Base-by-base conservation (phyloP, 2,329 filamentous ascomycete genomes). In the Aaosphaeria pasadenensis region DNA sequence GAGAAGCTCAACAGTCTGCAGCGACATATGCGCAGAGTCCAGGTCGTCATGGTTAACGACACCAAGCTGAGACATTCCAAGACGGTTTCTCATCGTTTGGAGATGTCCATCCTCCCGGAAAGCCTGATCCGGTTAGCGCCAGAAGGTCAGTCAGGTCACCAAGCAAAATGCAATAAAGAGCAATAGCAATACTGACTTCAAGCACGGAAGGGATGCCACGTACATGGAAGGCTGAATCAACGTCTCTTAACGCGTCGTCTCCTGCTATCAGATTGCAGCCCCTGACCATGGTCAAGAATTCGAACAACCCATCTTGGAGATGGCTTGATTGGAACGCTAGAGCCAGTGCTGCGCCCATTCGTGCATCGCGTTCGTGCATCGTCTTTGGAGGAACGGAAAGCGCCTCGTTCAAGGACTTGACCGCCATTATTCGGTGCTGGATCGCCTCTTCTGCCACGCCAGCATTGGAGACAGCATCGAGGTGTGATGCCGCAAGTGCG, bases 401-500 rank as follows among this genome's bases (percentile, higher is more conserved):
- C 6, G 69, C 66, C 44, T 69, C 58, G 40, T 71, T 71, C n/a
- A 71, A 56, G 1, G 63, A 62, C 50, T 77, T 78, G 57, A 88
- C 81, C 5, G 86, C 84, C 49, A 85, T 81, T 45, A 86, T 71
- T 17, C 85, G 82, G 63, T 88, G 85, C 33, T 73, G 73, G 70
- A 88, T 81, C 39, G 85, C 84, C 30, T 79, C 76, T 11, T 77
- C 72, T 11, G 77, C 66, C 13, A 87, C 76, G 50, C 74, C 75
- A 1, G 75, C 63, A 49, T 80, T 64, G 2, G 66, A 81, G 1
- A 72, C 66, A 4, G 70, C 69, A 56, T 79, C 76, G 4, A 88
- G 75, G 53, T 88, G 82, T 0, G 85, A 87, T 31, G 86, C 86
- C 1, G 85, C 77, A 50, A 87, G 77, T 9, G 84, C 84, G 0